phyloP scores from a whole-genome alignment of 768 basidiomycete species.

The Omphalotus guepiniiformis region DNA sequence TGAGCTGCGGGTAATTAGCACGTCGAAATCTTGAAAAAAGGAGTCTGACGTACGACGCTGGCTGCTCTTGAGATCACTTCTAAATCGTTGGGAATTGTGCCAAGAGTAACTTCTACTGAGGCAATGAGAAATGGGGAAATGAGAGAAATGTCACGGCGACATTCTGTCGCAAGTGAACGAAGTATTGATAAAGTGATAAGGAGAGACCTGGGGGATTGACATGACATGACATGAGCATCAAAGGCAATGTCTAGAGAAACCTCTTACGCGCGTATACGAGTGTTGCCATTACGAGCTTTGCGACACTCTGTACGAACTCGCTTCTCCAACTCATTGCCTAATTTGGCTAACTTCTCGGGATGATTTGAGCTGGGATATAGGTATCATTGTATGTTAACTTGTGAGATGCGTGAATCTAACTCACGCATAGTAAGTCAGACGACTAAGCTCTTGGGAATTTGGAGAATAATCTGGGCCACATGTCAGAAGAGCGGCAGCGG shows the following conservation, averaged over 20 bases:
- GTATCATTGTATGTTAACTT: neutral
- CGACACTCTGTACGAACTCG: constrained; percentile 56
- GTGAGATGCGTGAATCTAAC: constrained; percentile 9
- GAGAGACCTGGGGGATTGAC: constrained; percentile 58
- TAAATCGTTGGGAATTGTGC: constrained; percentile 56
- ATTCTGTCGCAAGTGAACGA: constrained; percentile 80
- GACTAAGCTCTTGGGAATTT: constrained; percentile 81
- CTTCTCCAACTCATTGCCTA: constrained; percentile 75
- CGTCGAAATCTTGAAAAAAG: neutral
- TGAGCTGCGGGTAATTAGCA: constrained; percentile 51
- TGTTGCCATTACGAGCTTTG: constrained; percentile 72
- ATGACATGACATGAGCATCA: too few relatives aligned
- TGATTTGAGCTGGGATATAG: constrained; percentile 53
- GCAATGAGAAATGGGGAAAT: constrained; percentile 67
- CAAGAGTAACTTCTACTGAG: constrained; percentile 55
- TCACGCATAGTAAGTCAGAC: constrained; percentile 79
- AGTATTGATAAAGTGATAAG: constrained; percentile 82
- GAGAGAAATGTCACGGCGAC: constrained; percentile 75
- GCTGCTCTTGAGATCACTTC: constrained; percentile 77
- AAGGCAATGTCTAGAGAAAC: too few relatives aligned
- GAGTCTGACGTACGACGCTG: constrained; percentile 57
- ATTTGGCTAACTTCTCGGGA: constrained; percentile 75
- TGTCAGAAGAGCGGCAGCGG: constrained; percentile 65
- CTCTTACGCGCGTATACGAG: constrained; percentile 77
- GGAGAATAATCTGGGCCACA: constrained; percentile 76